Evolutionary conservation across 2,329 filamentous ascomycete species (phyloP).

Genomic region (Paradendryphiella salina): DNA sequence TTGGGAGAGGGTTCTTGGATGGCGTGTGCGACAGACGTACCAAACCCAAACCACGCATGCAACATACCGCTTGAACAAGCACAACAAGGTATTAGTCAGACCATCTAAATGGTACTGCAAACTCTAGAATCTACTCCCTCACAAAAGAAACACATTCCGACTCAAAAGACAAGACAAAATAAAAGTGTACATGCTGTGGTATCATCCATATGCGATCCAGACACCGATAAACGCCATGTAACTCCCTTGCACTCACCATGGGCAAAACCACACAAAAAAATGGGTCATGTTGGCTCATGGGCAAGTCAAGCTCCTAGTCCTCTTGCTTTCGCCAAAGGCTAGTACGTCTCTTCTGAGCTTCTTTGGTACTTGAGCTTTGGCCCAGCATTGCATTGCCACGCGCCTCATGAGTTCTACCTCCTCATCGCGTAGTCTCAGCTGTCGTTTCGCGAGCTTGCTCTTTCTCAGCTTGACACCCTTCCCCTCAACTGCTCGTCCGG

Average conservation of each 20-base stretch:
- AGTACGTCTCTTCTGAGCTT: constrained; percentile 31
- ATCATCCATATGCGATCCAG: constrained; percentile 16
- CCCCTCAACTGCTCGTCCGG: constrained; percentile 14
- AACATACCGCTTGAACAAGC: too few species aligned
- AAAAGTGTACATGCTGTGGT: constrained; percentile 12
- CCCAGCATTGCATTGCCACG: constrained; percentile 51
- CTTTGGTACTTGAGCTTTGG: constrained; percentile 36
- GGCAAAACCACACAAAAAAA: not conserved
- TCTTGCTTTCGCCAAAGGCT: constrained; percentile 20
- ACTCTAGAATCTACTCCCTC: too few species aligned
- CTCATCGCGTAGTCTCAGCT: constrained; percentile 50
- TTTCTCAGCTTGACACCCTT: constrained; percentile 41
- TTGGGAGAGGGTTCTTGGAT: too few species aligned
- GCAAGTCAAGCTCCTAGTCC: constrained; percentile 39
- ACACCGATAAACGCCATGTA: constrained; percentile 8
- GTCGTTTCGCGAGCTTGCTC: constrained; percentile 52
- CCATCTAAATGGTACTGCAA: too few species aligned
- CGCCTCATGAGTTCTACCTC: constrained; percentile 50
- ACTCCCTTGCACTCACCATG: not conserved
- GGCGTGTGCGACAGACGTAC: too few species aligned
- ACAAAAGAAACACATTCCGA: too few species aligned
- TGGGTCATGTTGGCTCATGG: constrained; percentile 9
- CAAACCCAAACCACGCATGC: too few species aligned
- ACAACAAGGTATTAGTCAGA: too few species aligned
- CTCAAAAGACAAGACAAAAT: too few species aligned